phyloP scores from a whole-genome alignment of 441 rosid species.

The Omphalea diandra region DNA sequence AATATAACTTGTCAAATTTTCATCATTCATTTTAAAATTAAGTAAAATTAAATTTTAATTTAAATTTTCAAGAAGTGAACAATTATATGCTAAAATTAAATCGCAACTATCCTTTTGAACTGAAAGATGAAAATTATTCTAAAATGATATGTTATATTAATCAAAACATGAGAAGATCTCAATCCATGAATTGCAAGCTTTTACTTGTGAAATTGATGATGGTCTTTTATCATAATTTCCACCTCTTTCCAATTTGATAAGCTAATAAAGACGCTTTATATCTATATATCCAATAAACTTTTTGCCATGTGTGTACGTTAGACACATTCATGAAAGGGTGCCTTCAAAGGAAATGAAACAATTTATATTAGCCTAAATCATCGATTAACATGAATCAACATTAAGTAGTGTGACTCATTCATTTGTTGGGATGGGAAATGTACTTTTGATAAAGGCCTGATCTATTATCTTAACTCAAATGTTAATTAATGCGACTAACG shows the following conservation, averaged over 20 bases:
- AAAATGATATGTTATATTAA: too few species aligned
- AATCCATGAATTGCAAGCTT: too few species aligned
- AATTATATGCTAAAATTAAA: too few species aligned
- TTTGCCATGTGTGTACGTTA: background rate
- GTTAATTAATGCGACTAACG: too few species aligned
- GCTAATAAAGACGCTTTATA: background rate
- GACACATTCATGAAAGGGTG: slow-evolving; percentile 11
- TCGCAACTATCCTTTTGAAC: too few species aligned
- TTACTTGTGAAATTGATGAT: background rate
- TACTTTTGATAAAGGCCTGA: background rate
- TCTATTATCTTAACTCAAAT: too few species aligned
- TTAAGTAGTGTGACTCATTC: too few species aligned
- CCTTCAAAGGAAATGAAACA: slow-evolving; percentile 17
- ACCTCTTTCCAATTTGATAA: background rate
- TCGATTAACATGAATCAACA: background rate
- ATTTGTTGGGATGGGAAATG: too few species aligned
- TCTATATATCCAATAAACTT: background rate
- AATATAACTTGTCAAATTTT: background rate
- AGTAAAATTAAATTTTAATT: background rate
- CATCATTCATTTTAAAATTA: background rate
- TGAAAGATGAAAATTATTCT: too few species aligned
- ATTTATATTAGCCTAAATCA: background rate
- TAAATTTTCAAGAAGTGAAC: too few species aligned
- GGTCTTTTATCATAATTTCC: background rate
- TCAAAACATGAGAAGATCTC: too few species aligned